Percentiles rank a stretch among this genome's conserved stretches.
These are phyloP conservation scores for Schizopora paradoxa DNA, from an alignment of 1,284 basidiomycete genomes.

Conservation along the genomic window DNA sequence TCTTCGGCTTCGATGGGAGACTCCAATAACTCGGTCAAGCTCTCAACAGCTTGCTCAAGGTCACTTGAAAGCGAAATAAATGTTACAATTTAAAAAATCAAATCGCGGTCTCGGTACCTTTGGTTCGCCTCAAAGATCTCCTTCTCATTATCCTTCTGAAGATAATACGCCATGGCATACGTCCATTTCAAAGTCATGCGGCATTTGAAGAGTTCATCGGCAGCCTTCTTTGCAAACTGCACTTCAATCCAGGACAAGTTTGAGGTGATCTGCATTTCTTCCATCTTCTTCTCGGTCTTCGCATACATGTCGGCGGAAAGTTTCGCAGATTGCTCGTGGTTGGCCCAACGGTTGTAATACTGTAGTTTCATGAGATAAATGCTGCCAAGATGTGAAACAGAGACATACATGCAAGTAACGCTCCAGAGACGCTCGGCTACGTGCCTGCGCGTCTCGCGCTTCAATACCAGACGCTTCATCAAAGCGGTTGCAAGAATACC, in stretches of 20 bases:
- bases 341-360: slow-evolving; percentile 98
- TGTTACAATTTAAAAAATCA: neutral
- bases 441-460: slow-evolving; percentile 86
- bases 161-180: slow-evolving; percentile 99
- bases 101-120: slow-evolving; percentile 41
- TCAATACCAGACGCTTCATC: slow-evolving; percentile 90
- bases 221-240: slow-evolving; percentile 97
- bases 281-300: slow-evolving; percentile 99
- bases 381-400: neutral
- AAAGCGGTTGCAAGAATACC: slow-evolving; percentile 98
- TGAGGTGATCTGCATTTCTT: slow-evolving; percentile 94
- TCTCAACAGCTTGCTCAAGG: slow-evolving; percentile 92
- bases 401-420: slow-evolving; percentile 91
- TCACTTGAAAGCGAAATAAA: slow-evolving; percentile 51
- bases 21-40: slow-evolving; percentile 89
- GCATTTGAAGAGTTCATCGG: slow-evolving; percentile 86
- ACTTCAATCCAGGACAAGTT: slow-evolving; percentile 97
- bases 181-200: slow-evolving; percentile 98
- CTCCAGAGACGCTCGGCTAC: slow-evolving; percentile 84
- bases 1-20: slow-evolving; percentile 82
- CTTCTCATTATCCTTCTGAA: slow-evolving; percentile 86
- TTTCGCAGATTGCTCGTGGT: slow-evolving; percentile 97
- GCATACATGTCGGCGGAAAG: slow-evolving; percentile 88
- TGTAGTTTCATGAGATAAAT: slow-evolving; percentile 29
- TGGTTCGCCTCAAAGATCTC: slow-evolving; percentile 98